These are phyloP conservation scores for Choanephora cucurbitarum DNA, from an alignment of 371 early-diverging fungal genomes.

Conservation along the genomic window DNA sequence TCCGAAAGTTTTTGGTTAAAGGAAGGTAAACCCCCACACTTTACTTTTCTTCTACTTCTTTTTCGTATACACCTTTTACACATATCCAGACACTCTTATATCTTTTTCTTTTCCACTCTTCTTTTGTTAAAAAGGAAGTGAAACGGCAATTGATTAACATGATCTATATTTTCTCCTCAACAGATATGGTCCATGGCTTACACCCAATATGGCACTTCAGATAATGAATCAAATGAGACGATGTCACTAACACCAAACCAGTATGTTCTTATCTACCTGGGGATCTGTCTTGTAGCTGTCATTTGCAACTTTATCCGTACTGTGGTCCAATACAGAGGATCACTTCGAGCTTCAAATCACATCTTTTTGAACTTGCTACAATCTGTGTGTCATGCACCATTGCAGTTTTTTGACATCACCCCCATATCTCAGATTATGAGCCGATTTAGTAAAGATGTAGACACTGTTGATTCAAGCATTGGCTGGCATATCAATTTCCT, in stretches of 20 bases:
- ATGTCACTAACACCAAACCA: conserved; percentile 19
- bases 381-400: conserved; percentile 66
- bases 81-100: no score
- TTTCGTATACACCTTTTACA: neutral
- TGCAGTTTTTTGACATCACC: conserved; percentile 88
- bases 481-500: conserved; percentile 71
- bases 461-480: conserved; percentile 74
- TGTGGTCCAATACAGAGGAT: conserved; percentile 59
- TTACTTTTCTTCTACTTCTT: neutral
- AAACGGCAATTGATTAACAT: neutral
- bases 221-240: neutral
- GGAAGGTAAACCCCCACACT: conserved; percentile 37
- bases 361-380: conserved; percentile 62
- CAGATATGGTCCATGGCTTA: conserved; percentile 46
- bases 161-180: neutral
- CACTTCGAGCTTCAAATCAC: conserved; percentile 62
- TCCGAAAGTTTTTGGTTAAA: conserved; percentile 56
- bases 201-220: neutral
- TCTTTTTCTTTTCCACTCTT: no score
- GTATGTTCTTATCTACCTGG: conserved; percentile 39
- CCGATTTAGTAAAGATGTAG: conserved; percentile 87
- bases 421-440: conserved; percentile 88
- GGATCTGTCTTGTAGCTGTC: conserved; percentile 33
- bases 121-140: no score
- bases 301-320: conserved; percentile 52